Percentiles rank a stretch among this genome's conserved stretches.
These are phyloP conservation scores for Penicillium cataractarum DNA, from an alignment of 495 filamentous ascomycete species.

Conservation along the genomic window DNA sequence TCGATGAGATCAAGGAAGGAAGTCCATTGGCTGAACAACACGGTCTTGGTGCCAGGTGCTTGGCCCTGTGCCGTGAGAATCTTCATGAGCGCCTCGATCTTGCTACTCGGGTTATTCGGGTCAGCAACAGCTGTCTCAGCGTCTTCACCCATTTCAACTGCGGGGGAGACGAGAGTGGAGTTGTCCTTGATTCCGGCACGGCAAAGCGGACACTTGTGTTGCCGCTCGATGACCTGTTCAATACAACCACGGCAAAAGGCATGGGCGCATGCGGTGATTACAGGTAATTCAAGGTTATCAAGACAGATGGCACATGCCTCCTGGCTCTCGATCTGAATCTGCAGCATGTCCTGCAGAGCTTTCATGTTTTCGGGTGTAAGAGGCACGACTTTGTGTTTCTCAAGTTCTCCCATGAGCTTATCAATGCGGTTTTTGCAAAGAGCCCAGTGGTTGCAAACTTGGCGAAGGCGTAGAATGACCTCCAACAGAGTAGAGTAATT, in stretches of 20 bases:
- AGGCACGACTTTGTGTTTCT: slow-evolving; percentile 64
- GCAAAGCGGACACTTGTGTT: slow-evolving; percentile 88
- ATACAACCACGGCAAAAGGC: slow-evolving; percentile 79
- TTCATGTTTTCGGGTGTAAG: slow-evolving; percentile 74
- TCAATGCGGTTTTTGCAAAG: slow-evolving; percentile 74
- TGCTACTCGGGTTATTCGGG: slow-evolving; percentile 70
- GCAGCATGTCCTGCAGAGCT: slow-evolving; percentile 76
- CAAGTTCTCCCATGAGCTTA: slow-evolving; percentile 69
- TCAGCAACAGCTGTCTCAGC: slow-evolving; percentile 55
- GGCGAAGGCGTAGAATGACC: slow-evolving; percentile 80
- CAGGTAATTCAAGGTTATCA: slow-evolving; percentile 70
- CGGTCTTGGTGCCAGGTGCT: slow-evolving; percentile 73
- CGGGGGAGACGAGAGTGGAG: slow-evolving; percentile 67
- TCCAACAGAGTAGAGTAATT: slow-evolving; percentile 74
- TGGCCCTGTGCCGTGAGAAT: slow-evolving; percentile 74
- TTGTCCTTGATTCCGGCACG: slow-evolving; percentile 67
- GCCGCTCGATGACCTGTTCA: slow-evolving; percentile 73
- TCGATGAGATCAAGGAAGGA: slow-evolving; percentile 82
- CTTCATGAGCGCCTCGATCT: slow-evolving; percentile 79
- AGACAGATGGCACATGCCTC: slow-evolving; percentile 87
- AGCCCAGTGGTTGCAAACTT: slow-evolving; percentile 88
- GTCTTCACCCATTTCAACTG: slow-evolving; percentile 55
- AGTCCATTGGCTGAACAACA: slow-evolving; percentile 95
- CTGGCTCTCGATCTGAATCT: slow-evolving; percentile 76
- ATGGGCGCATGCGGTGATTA: slow-evolving; percentile 90